phyloP scores from a whole-genome alignment of 805 yeast genomes.

The Spathaspora passalidarum region DNA sequence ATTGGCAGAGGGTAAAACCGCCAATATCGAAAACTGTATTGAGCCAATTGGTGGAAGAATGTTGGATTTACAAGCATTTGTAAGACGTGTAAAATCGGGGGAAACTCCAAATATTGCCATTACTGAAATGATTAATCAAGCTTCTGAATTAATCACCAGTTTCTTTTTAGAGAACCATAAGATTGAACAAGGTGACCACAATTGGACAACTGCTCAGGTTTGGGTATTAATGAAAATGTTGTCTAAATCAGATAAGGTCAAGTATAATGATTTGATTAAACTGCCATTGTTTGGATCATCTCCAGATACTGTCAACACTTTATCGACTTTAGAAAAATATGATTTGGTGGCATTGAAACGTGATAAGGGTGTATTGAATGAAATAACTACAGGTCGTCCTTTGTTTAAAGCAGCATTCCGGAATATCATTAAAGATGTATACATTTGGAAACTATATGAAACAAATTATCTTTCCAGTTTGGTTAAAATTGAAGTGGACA shows the following conservation, averaged over 20 bases:
- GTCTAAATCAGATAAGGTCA: slow-evolving; percentile 44
- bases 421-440: slow-evolving; percentile 55
- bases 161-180: slow-evolving; percentile 48
- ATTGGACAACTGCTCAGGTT: slow-evolving; percentile 76
- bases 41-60: slow-evolving; percentile 91
- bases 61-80: slow-evolving; percentile 88
- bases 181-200: slow-evolving; percentile 29
- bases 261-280: slow-evolving; percentile 50
- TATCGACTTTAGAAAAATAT: slow-evolving; percentile 71
- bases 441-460: slow-evolving; percentile 60
- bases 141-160: slow-evolving; percentile 85
- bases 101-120: slow-evolving; percentile 78
- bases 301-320: slow-evolving; percentile 41
- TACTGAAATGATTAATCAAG: slow-evolving; percentile 74
- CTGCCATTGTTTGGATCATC: slow-evolving; percentile 61
- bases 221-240: slow-evolving; percentile 78
- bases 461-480: slow-evolving; percentile 53
- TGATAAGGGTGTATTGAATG: slow-evolving; percentile 69
- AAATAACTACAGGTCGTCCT: slow-evolving; percentile 80
- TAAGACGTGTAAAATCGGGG: slow-evolving; percentile 83
- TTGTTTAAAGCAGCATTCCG: slow-evolving; percentile 76
- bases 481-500: slow-evolving; percentile 56
- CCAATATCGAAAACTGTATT: slow-evolving; percentile 52
- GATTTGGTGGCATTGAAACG: slow-evolving; percentile 73
- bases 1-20: slow-evolving; percentile 18